A percentile compares a stretch with the other conserved stretches of the same genome.
phyloP scores from a whole-genome alignment of 305 asterid genomes.

The Caryopteris hybrid region DNA sequence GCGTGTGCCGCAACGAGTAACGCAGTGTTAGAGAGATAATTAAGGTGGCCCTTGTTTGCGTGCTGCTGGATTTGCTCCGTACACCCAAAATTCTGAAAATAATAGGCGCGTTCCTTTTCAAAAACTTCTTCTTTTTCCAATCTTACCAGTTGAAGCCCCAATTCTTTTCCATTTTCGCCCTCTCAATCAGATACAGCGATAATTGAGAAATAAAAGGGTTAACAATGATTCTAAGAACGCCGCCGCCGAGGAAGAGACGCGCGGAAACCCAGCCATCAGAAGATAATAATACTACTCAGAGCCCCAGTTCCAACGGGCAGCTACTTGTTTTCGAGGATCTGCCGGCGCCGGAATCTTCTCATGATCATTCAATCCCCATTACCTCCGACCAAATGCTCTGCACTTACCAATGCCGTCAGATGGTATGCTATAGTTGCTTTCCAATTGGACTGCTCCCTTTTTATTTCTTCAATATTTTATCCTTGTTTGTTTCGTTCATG shows the following conservation, averaged over 20 bases:
- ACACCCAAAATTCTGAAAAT: no score
- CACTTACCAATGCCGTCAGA: slow-evolving; percentile 96
- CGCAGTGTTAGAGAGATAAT: no score
- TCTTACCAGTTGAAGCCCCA: no score
- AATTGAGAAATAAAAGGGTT: not conserved
- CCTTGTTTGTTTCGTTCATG: not conserved
- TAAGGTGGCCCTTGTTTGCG: no score
- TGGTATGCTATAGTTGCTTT: slow-evolving; percentile 42
- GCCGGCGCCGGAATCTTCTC: slow-evolving; percentile 54
- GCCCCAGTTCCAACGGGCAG: slow-evolving; percentile 49
- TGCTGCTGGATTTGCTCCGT: no score
- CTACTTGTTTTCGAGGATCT: slow-evolving; percentile 72
- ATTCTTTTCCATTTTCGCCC: no score
- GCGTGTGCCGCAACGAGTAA: no score
- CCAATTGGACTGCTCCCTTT: not conserved
- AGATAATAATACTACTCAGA: slow-evolving; percentile 26
- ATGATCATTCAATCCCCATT: slow-evolving; percentile 37
- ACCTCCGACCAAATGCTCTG: slow-evolving; percentile 84
- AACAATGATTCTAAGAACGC: slow-evolving; percentile 80
- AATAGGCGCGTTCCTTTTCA: no score
- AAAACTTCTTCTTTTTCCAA: no score
- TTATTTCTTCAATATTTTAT: not conserved
- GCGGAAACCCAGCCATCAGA: slow-evolving; percentile 50
- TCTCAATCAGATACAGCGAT: not conserved
- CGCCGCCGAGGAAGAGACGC: slow-evolving; percentile 73